phyloP scores from a whole-genome alignment of 1,284 basidiomycete species.

The Puccinia brachypodii region DNA sequence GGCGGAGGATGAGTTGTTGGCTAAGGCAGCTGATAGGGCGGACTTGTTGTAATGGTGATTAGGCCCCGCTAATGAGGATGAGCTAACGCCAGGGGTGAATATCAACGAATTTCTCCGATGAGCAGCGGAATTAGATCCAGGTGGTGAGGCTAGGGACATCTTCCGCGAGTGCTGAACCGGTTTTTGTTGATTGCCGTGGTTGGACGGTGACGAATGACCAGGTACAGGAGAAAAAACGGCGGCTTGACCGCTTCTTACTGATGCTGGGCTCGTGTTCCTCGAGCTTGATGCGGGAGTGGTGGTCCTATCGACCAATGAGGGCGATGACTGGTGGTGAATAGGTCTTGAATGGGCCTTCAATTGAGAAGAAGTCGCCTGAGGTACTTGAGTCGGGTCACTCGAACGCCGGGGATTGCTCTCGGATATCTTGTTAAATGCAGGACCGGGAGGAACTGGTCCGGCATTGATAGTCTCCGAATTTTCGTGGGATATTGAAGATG shows the following conservation, averaged over 20 bases:
- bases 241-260: background rate
- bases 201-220: background rate
- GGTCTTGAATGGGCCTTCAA: conserved; percentile 1
- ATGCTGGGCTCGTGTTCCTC: conserved; percentile 26
- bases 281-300: conserved; percentile 12
- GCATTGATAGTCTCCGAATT: background rate
- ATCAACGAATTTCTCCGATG: conserved; percentile 45
- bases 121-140: background rate
- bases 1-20: conserved; percentile 42
- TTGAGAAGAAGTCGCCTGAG: conserved; percentile 17
- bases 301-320: conserved; percentile 1
- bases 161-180: conserved; percentile 12
- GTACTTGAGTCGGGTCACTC: conserved; percentile 21
- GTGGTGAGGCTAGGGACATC: conserved; percentile 22
- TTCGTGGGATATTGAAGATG: background rate
- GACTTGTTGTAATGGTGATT: conserved; percentile 48
- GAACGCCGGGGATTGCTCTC: conserved; percentile 10
- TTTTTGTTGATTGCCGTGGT: background rate
- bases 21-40: conserved; percentile 42
- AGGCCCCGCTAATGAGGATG: conserved; percentile 26
- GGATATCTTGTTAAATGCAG: background rate
- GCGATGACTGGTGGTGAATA: conserved; percentile 31
- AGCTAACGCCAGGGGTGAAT: conserved; percentile 27
- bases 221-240: background rate
- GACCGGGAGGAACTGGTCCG: background rate